Evolutionary conservation across 345 rosid species (phyloP), one percentile per base, ranked within the genome.

Genomic region (Ceriops zippeliana): DNA sequence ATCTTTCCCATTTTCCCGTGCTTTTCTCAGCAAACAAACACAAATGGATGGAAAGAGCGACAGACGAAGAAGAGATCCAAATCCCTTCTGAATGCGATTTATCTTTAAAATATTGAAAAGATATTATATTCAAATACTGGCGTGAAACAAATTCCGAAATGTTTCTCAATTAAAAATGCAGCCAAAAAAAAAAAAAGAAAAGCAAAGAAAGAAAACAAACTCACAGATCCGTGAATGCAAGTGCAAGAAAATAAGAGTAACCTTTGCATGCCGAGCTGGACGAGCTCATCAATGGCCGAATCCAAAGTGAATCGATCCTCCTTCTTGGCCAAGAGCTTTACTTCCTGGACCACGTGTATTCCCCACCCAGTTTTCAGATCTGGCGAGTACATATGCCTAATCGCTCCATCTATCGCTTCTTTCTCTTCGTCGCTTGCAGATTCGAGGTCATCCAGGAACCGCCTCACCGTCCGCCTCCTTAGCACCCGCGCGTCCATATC

Each of bases 361-460:
- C 99, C 98, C 99, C 99, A 96, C 10, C 99, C 99, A 19, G 38
- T 87, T 60, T 79, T 87, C 92, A 92, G 92, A 96, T 92, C 99
- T 80, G 99, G 98, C 66, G 90, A 82, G 73, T 96, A 96, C 97
- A 96, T 85, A 46, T 96, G 92, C 78, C 84, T 76, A 76, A 96
- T 84, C 59, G 78, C 92, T 1, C 73, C 87, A 28, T 78, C 76
- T 67, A 88, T 85, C 66, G 24, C 69, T 52, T 76, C 84, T 54
- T 71, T 85, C 77, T 84, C 87, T 20, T 76, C 85, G 17, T 66
- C 81, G 16, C 75, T 42, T 38, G 80, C 93, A 19, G 96, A 93
- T 91, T 90, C 79, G 63, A 83, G 75, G 76, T 87, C 95, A 72
- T 82, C 91, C 53, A 75, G 22, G 83, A 95, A 95, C 75, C 97